Evolutionary conservation across 1,284 basidiomycete genomes (phyloP).

Genomic region (Coniophora puteana): DNA sequence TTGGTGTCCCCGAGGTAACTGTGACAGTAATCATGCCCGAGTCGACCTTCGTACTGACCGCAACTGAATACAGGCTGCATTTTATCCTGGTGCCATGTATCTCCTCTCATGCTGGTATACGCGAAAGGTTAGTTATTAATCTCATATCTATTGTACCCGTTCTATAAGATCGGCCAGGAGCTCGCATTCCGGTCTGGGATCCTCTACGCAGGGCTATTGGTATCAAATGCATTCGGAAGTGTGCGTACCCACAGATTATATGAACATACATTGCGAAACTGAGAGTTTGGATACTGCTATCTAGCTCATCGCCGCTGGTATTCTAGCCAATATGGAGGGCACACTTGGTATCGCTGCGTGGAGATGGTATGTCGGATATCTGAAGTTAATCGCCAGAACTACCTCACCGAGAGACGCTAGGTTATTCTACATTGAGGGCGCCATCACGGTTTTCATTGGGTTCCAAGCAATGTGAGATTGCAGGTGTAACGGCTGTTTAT

Average conservation of each 20-base stretch:
- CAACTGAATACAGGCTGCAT: constrained; percentile 37
- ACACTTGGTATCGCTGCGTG: constrained; percentile 65
- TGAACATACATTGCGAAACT: too few species aligned
- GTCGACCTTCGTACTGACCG: not conserved
- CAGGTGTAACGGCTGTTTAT: not conserved
- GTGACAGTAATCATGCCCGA: not conserved
- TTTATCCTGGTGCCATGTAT: constrained; percentile 58
- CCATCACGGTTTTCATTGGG: constrained; percentile 53
- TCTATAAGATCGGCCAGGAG: constrained; percentile 34
- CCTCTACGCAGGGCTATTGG: constrained; percentile 60
- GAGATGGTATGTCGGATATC: constrained; percentile 47
- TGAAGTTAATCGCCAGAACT: not conserved
- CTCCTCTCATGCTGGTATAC: constrained; percentile 64
- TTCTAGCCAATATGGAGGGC: constrained; percentile 67
- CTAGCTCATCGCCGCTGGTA: constrained; percentile 65
- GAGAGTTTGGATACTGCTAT: not conserved
- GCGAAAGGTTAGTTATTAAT: constrained; percentile 37
- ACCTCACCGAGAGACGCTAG: constrained; percentile 22
- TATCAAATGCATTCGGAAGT: constrained; percentile 71
- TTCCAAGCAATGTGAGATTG: constrained; percentile 49
- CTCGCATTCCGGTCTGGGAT: constrained; percentile 65
- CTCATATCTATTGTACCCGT: not conserved
- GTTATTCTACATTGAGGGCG: constrained; percentile 66
- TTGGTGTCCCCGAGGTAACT: constrained; percentile 52
- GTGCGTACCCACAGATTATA: constrained; percentile 30